Conservation (phyloP, 139 green algal genomes). For the Gonium pectorale region DNA sequence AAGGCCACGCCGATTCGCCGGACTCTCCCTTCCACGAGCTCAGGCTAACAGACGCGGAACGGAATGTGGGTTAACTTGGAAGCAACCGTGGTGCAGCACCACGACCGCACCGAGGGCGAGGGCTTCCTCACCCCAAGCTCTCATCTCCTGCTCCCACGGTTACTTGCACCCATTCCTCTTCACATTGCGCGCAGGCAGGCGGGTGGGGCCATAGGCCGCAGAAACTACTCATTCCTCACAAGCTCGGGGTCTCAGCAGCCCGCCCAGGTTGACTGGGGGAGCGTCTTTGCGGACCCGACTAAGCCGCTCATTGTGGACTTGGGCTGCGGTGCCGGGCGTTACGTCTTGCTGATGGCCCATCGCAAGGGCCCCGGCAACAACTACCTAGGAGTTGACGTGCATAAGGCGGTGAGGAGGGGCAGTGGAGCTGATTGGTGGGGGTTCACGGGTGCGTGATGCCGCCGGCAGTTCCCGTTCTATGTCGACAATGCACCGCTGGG, state of each 20-base stretch:
- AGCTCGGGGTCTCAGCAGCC: background rate
- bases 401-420: slow-evolving; percentile 18
- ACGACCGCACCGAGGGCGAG: no score
- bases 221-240: slow-evolving; percentile 36
- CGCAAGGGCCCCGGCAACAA: slow-evolving; percentile 49
- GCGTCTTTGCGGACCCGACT: slow-evolving; percentile 56
- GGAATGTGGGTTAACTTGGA: slow-evolving; percentile 15
- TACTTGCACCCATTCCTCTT: background rate
- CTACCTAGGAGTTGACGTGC: slow-evolving; percentile 78
- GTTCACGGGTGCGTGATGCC: no score
- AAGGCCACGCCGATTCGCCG: background rate
- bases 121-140: background rate
- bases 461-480: no score
- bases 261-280: background rate
- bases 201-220: background rate
- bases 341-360: slow-evolving; percentile 55
- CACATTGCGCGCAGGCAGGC: slow-evolving; percentile 18
- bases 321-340: slow-evolving; percentile 80
- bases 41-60: background rate
- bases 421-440: no score
- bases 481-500: no score
- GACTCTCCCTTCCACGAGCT: slow-evolving; percentile 29
- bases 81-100: no score
- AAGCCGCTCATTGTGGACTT: slow-evolving; percentile 78
- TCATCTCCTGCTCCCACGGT: background rate